Evolutionary conservation across 805 yeast genomes (phyloP).

Genomic region (Wickerhamomyces ciferrii): DNA sequence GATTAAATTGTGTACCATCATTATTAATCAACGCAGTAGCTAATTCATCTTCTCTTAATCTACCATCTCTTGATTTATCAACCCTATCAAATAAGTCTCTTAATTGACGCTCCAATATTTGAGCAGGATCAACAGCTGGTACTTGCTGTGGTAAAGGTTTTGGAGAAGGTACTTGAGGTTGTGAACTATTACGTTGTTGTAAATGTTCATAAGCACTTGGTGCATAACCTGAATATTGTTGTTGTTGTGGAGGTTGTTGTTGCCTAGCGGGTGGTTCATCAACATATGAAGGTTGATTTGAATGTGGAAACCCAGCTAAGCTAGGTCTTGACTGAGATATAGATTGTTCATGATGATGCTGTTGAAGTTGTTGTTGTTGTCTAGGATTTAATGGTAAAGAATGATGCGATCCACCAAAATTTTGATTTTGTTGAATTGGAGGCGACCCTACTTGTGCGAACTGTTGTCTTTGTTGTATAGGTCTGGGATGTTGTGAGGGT

Average conservation of each 20-base stretch:
- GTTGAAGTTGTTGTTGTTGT: constrained; percentile 3
- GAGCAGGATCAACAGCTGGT: constrained; percentile 8
- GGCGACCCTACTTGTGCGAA: neutral
- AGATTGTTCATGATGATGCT: constrained; percentile 1
- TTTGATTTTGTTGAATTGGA: neutral
- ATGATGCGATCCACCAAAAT: neutral
- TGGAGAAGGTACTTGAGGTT: neutral
- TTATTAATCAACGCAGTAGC: constrained; percentile 55
- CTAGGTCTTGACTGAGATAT: neutral
- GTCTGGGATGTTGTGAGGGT: neutral
- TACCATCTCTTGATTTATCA: constrained; percentile 50
- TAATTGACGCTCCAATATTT: constrained; percentile 37
- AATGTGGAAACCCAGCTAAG: neutral
- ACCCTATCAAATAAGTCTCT: constrained; percentile 47
- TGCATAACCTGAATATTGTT: constrained; percentile 1
- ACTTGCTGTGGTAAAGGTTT: constrained; percentile 6
- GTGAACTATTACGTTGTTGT: neutral
- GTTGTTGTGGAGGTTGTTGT: constrained; percentile 2
- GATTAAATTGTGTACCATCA: constrained; percentile 57
- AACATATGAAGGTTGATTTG: constrained; percentile 1
- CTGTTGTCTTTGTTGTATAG: neutral
- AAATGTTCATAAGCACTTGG: constrained; percentile 1
- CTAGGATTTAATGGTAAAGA: neutral
- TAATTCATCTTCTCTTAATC: constrained; percentile 51
- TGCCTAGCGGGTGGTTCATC: neutral